Evolutionary conservation across 495 filamentous ascomycete genomes (phyloP), one percentile per base, ranked within the genome.

Genomic region (Penicillium mononematosum): DNA sequence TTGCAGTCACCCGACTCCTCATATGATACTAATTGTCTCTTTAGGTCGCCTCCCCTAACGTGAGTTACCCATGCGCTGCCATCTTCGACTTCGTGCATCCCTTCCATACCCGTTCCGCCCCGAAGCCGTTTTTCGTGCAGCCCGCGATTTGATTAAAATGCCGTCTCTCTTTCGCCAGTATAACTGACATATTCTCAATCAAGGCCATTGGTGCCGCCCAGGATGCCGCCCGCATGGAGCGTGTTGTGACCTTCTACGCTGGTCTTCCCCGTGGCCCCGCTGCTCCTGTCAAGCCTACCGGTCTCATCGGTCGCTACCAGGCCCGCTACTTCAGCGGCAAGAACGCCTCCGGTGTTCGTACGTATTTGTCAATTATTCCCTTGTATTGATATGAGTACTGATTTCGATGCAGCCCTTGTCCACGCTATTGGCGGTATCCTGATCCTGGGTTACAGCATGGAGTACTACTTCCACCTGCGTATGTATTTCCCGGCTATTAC

Each of bases 381-480:
- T 38, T 22, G 25, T 14, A 31, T 50, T 42, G 20, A 20, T 16
- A 8, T 0, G 45, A 52, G 62, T 61, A 31, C 61, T 71, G 47
- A 70, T 64, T 17, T 17, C 25, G 9, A 34, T 59, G 65, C 64
- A 98, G 94, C 94, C 58, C 77, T 98, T 62, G 79, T 90, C 59
- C 94, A 98, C 74, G 82, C 87, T 62, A 91, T 98, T 66, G 85
- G 77, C 51, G 78, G 78, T 62, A 74, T 98, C 47, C 72, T 93
- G 58, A 72, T 83, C 55, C 64, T 97, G 58, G 92, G 92, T 62
- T 99, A 99, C 78, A 88, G 88, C 60, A 88, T 96, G 78, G 88
- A 94, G 76, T 98, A 98, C 86, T 98, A 98, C 83, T 98, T 95
- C 89, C 95, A 99, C 78, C 84, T 98, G 62, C 91, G 94, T 98